phyloP scores from a whole-genome alignment of 192 early-diverging fungal genomes.

The Coemansia sp. region DNA sequence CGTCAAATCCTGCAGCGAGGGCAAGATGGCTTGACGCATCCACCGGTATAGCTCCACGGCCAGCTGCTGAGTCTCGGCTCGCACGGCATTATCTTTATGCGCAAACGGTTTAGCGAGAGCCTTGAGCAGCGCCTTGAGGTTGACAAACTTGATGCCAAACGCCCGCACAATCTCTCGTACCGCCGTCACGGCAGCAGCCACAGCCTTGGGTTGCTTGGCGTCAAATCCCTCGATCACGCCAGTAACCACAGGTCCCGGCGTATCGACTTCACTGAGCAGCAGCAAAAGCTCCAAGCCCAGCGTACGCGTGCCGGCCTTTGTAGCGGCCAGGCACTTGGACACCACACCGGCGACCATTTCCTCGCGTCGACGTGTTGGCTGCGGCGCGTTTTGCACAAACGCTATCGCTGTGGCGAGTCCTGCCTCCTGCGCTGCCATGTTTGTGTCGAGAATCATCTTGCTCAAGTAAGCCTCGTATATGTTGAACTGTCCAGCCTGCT shows the following conservation, averaged over 20 bases:
- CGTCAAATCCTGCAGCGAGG: constrained; percentile 83
- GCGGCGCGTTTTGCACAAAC: constrained; percentile 82
- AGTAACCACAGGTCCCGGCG: constrained; percentile 82
- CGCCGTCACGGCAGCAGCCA: constrained; percentile 69
- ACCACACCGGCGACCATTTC: constrained; percentile 75
- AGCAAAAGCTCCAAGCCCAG: constrained; percentile 81
- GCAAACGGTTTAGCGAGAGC: constrained; percentile 87
- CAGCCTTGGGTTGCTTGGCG: constrained; percentile 91
- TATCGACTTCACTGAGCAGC: constrained; percentile 88
- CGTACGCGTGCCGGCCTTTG: constrained; percentile 78
- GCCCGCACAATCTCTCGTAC: constrained; percentile 66
- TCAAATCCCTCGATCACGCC: constrained; percentile 74
- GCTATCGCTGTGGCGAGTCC: constrained; percentile 76
- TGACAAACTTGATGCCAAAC: constrained; percentile 82
- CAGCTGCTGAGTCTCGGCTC: constrained; percentile 79
- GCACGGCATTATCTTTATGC: constrained; percentile 91
- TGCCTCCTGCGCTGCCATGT: constrained; percentile 89
- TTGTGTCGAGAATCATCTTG: constrained; percentile 85
- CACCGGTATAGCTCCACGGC: constrained; percentile 92
- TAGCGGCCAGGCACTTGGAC: constrained; percentile 86
- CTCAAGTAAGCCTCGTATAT: constrained; percentile 73
- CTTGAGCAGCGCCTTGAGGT: constrained; percentile 87
- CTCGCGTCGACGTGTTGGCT: constrained; percentile 70
- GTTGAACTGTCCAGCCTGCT: constrained; percentile 65
- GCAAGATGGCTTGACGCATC: constrained; percentile 83